These are phyloP conservation scores for Saccharomycopsis sp. DNA, from an alignment of 805 yeast genomes.

Conservation along the genomic window DNA sequence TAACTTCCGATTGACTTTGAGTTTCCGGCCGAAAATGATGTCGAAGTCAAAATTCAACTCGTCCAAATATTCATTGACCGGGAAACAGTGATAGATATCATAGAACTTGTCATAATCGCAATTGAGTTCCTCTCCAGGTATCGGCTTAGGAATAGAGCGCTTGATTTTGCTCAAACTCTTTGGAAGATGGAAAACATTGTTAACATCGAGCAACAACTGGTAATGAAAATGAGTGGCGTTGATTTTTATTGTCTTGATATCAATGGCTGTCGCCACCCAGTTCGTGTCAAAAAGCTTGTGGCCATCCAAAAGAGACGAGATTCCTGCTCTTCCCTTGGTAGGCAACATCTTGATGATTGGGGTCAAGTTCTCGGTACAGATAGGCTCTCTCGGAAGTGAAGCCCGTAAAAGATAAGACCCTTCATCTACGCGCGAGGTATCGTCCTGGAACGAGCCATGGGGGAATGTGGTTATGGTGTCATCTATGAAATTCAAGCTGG, in stretches of 20 bases:
- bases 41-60: constrained; percentile 45
- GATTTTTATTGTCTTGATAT: constrained; percentile 53
- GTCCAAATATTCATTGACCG: constrained; percentile 46
- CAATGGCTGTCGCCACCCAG: constrained; percentile 93
- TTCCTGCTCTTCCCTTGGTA: constrained; percentile 85
- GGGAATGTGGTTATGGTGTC: constrained; percentile 70
- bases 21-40: constrained; percentile 62
- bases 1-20: constrained; percentile 46
- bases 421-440: constrained; percentile 26
- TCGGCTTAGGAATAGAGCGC: constrained; percentile 77
- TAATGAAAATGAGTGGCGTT: constrained; percentile 37
- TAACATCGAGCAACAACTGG: constrained; percentile 58
- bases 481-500: constrained; percentile 86
- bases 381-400: constrained; percentile 88
- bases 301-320: constrained; percentile 80
- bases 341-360: constrained; percentile 89
- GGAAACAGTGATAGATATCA: constrained; percentile 72
- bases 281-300: constrained; percentile 83
- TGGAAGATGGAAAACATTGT: constrained; percentile 65
- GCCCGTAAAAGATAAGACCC: constrained; percentile 62
- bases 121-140: constrained; percentile 56
- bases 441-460: constrained; percentile 32
- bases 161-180: constrained; percentile 54
- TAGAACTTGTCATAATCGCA: constrained; percentile 60
- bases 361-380: constrained; percentile 94